phyloP scores from a whole-genome alignment of 176 grass and related monocot species.

The Musa beccarii region DNA sequence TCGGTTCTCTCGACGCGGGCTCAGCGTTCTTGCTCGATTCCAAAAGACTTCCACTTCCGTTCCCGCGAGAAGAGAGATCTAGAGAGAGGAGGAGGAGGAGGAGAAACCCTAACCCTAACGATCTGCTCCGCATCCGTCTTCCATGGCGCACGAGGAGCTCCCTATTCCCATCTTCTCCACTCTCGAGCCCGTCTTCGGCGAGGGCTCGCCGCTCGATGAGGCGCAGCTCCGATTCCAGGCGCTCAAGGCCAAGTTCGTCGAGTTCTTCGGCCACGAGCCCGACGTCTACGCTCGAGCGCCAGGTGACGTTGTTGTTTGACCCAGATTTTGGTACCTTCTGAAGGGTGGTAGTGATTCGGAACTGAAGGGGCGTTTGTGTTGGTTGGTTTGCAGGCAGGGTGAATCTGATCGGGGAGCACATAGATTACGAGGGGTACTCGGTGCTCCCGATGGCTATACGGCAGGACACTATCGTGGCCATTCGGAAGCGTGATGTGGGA shows the following conservation, averaged over 20 bases:
- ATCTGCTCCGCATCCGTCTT: neutral
- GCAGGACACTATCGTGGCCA: slow-evolving; percentile 93
- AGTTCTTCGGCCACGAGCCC: slow-evolving; percentile 40
- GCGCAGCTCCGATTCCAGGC: slow-evolving; percentile 61
- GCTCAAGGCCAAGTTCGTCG: slow-evolving; percentile 60
- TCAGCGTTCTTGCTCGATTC: no score
- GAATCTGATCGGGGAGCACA: slow-evolving; percentile 96
- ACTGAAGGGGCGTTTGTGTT: neutral
- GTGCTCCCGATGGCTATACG: slow-evolving; percentile 98
- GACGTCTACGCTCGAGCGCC: slow-evolving; percentile 73
- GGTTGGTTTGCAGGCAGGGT: slow-evolving; percentile 53
- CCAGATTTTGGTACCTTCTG: neutral
- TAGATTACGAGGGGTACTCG: slow-evolving; percentile 94
- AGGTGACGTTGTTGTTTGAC: slow-evolving; percentile 24
- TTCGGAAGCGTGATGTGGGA: slow-evolving; percentile 39
- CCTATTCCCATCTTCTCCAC: slow-evolving; percentile 53
- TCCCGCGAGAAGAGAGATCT: neutral
- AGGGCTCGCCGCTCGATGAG: slow-evolving; percentile 60
- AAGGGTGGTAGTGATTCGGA: neutral
- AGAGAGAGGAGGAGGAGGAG: no score
- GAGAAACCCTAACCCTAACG: neutral
- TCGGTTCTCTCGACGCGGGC: no score
- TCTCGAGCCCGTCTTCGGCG: slow-evolving; percentile 63
- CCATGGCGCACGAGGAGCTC: slow-evolving; percentile 33
- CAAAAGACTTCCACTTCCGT: neutral